A percentile compares a stretch with the other conserved stretches of the same genome.
These are phyloP conservation scores for Phylloporus scabripes DNA, from an alignment of 768 basidiomycete genomes.

Conservation along the genomic window DNA sequence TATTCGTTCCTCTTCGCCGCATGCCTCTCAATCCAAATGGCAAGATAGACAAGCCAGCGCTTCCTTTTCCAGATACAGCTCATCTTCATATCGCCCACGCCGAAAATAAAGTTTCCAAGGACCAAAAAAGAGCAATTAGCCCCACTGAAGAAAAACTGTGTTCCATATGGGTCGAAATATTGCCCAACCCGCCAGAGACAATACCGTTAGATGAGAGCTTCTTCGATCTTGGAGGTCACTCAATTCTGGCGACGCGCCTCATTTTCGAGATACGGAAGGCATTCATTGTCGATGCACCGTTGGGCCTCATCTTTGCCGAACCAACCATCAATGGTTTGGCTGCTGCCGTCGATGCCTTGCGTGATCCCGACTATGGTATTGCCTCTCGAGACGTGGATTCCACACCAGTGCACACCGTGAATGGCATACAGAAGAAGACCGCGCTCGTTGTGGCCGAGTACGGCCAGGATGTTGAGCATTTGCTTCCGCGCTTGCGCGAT, in stretches of 20 bases:
- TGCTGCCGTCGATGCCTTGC: conserved; percentile 64
- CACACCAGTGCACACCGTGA: conserved; percentile 8
- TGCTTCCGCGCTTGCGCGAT: conserved; percentile 52
- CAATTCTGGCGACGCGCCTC: conserved; percentile 93
- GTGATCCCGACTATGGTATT: conserved; percentile 78
- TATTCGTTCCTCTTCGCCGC: conserved; percentile 88
- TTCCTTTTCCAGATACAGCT: conserved; percentile 97
- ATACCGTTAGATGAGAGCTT: conserved; percentile 91
- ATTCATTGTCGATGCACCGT: conserved; percentile 85
- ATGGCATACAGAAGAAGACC: conserved; percentile 15
- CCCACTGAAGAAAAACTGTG: conserved; percentile 78
- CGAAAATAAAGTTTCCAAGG: conserved; percentile 34
- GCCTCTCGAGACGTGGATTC: conserved; percentile 30
- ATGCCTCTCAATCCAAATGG: conserved; percentile 99
- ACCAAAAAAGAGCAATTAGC: conserved; percentile 38
- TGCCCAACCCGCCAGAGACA: conserved; percentile 71
- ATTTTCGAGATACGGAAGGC: conserved; percentile 94
- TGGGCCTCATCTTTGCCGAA: conserved; percentile 86
- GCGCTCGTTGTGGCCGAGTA: conserved; percentile 52
- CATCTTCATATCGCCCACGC: conserved; percentile 42
- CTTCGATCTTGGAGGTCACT: conserved; percentile 98
- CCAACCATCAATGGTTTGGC: conserved; percentile 82
- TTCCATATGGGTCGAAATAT: conserved; percentile 76
- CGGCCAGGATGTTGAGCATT: conserved; percentile 65
- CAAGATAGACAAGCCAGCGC: conserved; percentile 96